phyloP scores from a whole-genome alignment of 257 asterid genomes.

The Gentiana macrophylla region DNA sequence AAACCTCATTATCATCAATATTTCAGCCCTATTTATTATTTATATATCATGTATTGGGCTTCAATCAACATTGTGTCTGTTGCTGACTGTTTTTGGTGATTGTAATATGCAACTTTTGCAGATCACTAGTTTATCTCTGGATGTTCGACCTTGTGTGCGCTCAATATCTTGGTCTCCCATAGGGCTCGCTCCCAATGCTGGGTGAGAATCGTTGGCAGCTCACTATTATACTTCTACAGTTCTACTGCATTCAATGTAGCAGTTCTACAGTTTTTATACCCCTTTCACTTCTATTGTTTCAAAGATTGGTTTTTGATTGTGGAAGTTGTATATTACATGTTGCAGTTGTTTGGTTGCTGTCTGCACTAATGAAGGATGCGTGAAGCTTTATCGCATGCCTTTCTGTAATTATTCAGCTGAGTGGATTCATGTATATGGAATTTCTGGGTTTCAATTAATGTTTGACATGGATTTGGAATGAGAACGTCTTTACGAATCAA shows the following conservation, averaged over 20 bases:
- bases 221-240: not conserved
- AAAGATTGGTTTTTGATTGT: not conserved
- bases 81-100: no score
- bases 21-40: no score
- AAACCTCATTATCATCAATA: no score
- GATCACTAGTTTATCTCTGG: slow-evolving; percentile 50
- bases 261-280: not conserved
- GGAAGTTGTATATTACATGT: slow-evolving; percentile 2
- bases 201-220: slow-evolving; percentile 32
- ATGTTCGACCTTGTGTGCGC: slow-evolving; percentile 56
- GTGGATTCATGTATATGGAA: slow-evolving; percentile 67
- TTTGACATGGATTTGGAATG: no score
- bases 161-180: slow-evolving; percentile 92
- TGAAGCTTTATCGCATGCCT: slow-evolving; percentile 67
- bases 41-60: no score
- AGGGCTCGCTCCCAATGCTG: slow-evolving; percentile 72
- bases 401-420: slow-evolving; percentile 60
- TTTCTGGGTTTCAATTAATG: no score
- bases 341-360: slow-evolving; percentile 86
- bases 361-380: slow-evolving; percentile 70
- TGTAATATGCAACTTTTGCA: slow-evolving; percentile 18
- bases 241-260: no score
- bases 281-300: not conserved
- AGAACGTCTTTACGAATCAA: no score
- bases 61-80: no score